Percentiles rank a stretch among this genome's conserved stretches.
These are phyloP conservation scores for Cladosporium phlei DNA, from an alignment of 2,329 filamentous ascomycete genomes.

Conservation along the genomic window DNA sequence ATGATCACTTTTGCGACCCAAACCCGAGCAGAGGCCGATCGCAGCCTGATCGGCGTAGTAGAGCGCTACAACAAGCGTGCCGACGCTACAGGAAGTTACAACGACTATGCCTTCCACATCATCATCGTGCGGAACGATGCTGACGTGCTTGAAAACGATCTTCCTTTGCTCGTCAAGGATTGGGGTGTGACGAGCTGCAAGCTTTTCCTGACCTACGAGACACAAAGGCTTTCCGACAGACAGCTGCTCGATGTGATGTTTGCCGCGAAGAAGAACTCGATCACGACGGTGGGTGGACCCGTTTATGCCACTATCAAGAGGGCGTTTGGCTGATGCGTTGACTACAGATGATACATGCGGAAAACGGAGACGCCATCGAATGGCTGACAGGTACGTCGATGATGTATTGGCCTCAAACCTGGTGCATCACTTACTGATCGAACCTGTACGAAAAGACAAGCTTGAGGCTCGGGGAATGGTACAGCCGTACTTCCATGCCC, in stretches of 20 bases:
- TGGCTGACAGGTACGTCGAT: slow-evolving; percentile 46
- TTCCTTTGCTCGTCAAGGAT: slow-evolving; percentile 22
- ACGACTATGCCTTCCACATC: slow-evolving; percentile 44
- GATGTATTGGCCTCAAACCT: too few species aligned
- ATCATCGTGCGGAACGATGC: slow-evolving; percentile 33
- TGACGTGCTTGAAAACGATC: slow-evolving; percentile 32
- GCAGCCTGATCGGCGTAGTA: slow-evolving; percentile 40
- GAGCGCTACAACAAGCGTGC: slow-evolving; percentile 42
- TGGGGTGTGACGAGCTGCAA: slow-evolving; percentile 39
- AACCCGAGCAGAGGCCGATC: slow-evolving; percentile 37
- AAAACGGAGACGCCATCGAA: slow-evolving; percentile 51
- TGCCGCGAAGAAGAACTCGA: slow-evolving; percentile 39
- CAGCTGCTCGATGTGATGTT: slow-evolving; percentile 36
- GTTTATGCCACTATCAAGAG: not conserved
- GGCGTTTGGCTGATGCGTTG: not conserved
- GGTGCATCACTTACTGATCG: too few species aligned
- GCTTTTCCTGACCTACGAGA: slow-evolving; percentile 42
- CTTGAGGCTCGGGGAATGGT: slow-evolving; percentile 47
- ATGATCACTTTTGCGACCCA: slow-evolving; percentile 48
- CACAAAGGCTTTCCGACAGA: slow-evolving; percentile 36
- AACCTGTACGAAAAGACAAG: slow-evolving; percentile 25
- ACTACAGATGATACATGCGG: slow-evolving; percentile 48
- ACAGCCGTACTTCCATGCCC: slow-evolving; percentile 50
- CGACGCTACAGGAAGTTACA: slow-evolving; percentile 40
- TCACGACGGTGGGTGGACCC: slow-evolving; percentile 40